phyloP scores from a whole-genome alignment of 805 yeast species.

The Wickerhamomyces pijperi region DNA sequence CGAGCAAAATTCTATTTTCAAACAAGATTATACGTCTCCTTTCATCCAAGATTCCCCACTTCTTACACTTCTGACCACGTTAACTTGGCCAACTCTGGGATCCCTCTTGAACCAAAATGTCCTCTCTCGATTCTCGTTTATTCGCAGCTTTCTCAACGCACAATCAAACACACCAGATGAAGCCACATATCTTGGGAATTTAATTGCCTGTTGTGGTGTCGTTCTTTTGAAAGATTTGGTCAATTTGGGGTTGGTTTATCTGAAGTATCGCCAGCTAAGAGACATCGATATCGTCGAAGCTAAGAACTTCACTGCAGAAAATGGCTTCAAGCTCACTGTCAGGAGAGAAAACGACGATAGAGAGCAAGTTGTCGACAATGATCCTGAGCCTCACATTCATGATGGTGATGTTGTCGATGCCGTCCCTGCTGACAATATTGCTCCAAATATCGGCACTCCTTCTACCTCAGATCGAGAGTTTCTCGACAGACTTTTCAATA shows the following conservation, averaged over 20 bases:
- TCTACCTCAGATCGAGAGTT: too few relatives aligned
- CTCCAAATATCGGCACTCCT: too few relatives aligned
- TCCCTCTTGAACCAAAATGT: conserved; percentile 16
- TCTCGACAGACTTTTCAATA: too few relatives aligned
- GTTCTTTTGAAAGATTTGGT: conserved; percentile 22
- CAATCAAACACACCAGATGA: conserved; percentile 26
- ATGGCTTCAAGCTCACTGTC: background rate
- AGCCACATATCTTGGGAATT: conserved; percentile 20
- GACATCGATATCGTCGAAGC: conserved; percentile 12
- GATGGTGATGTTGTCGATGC: too few relatives aligned
- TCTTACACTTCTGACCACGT: conserved; percentile 10
- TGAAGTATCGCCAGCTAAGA: conserved; percentile 18
- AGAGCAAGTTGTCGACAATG: too few relatives aligned
- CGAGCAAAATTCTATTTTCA: conserved; percentile 18
- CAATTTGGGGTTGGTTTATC: conserved; percentile 23
- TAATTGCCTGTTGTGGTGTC: conserved; percentile 23
- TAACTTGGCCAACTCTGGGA: conserved; percentile 21
- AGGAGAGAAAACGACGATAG: background rate
- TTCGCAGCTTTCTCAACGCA: conserved; percentile 11
- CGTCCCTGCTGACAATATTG: too few relatives aligned
- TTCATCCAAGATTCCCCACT: conserved; percentile 11
- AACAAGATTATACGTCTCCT: conserved; percentile 19
- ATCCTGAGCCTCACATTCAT: too few relatives aligned
- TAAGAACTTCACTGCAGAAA: too few relatives aligned
- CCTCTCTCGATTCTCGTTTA: conserved; percentile 14